Percentiles rank a stretch among this genome's conserved stretches.
These are phyloP conservation scores for Endogone sp. DNA, from an alignment of 192 early-diverging fungal species.

Conservation along the genomic window DNA sequence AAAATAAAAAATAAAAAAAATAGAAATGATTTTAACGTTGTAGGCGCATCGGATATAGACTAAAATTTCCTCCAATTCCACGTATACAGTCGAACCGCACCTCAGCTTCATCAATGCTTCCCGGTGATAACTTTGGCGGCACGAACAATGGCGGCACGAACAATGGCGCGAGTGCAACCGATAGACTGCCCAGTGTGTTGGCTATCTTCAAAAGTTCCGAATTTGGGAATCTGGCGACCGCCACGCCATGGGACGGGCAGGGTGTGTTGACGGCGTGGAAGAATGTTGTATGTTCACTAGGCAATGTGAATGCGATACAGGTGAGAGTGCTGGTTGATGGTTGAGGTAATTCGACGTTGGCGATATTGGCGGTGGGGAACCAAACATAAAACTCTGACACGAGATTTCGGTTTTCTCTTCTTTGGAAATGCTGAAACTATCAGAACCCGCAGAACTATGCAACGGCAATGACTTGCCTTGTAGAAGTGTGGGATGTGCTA, in stretches of 20 bases:
- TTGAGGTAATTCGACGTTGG: neutral
- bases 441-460: slow-evolving; percentile 58
- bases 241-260: slow-evolving; percentile 33
- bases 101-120: slow-evolving; percentile 19
- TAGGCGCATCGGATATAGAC: no score
- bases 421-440: neutral
- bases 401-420: neutral
- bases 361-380: no score
- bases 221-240: slow-evolving; percentile 48
- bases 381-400: no score
- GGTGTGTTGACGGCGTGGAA: slow-evolving; percentile 63
- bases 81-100: slow-evolving; percentile 37
- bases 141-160: slow-evolving; percentile 7
- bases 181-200: slow-evolving; percentile 27
- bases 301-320: slow-evolving; percentile 67
- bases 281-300: slow-evolving; percentile 72
- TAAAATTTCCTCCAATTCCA: no score
- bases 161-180: neutral
- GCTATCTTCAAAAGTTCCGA: slow-evolving; percentile 48
- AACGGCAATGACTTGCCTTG: slow-evolving; percentile 59
- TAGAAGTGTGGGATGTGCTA: slow-evolving; percentile 65
- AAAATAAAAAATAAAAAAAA: no score
- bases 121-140: slow-evolving; percentile 2
- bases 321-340: slow-evolving; percentile 22
- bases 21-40: no score